These are phyloP conservation scores for Metschnikowia chrysomelidarum DNA, from an alignment of 805 yeast species.

Conservation along the genomic window DNA sequence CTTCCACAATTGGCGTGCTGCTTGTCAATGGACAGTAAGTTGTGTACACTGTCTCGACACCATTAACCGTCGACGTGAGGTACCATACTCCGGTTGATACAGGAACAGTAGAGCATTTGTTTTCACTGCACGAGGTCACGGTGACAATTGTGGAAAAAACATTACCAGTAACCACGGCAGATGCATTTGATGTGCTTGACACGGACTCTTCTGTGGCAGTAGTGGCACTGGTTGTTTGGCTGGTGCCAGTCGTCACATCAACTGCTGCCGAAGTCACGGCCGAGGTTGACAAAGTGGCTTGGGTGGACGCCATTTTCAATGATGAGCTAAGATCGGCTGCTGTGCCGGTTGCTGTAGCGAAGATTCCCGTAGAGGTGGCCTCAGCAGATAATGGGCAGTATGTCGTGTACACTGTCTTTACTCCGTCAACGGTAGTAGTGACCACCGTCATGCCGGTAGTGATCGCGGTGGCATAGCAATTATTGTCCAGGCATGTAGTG, in stretches of 20 bases:
- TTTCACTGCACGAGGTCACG: slow-evolving; percentile 28
- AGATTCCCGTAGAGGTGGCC: slow-evolving; percentile 2
- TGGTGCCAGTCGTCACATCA: slow-evolving; percentile 1
- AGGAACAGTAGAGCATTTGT: slow-evolving; percentile 23
- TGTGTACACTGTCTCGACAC: slow-evolving; percentile 31
- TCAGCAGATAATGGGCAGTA: slow-evolving; percentile 22
- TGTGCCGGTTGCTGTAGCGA: too few relatives aligned
- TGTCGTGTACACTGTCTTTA: slow-evolving; percentile 31
- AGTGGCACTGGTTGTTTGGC: slow-evolving; percentile 3
- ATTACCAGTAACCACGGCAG: slow-evolving; percentile 9
- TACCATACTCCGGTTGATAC: slow-evolving; percentile 23
- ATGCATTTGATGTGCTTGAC: slow-evolving; percentile 4
- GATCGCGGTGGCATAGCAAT: slow-evolving; percentile 26
- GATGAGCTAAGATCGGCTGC: too few relatives aligned
- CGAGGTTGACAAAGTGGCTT: neutral
- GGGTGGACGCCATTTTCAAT: neutral
- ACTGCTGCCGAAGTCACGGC: neutral
- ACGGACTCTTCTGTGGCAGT: too few relatives aligned
- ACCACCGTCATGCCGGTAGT: slow-evolving; percentile 24
- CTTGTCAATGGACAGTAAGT: slow-evolving; percentile 23
- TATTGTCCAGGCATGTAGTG: slow-evolving; percentile 29
- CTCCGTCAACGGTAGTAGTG: slow-evolving; percentile 34
- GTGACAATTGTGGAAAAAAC: slow-evolving; percentile 19
- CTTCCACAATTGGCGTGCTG: slow-evolving; percentile 8
- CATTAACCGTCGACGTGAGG: slow-evolving; percentile 32